phyloP scores from a whole-genome alignment of 23 red algal genomes.

The Chondrus crispus region DNA sequence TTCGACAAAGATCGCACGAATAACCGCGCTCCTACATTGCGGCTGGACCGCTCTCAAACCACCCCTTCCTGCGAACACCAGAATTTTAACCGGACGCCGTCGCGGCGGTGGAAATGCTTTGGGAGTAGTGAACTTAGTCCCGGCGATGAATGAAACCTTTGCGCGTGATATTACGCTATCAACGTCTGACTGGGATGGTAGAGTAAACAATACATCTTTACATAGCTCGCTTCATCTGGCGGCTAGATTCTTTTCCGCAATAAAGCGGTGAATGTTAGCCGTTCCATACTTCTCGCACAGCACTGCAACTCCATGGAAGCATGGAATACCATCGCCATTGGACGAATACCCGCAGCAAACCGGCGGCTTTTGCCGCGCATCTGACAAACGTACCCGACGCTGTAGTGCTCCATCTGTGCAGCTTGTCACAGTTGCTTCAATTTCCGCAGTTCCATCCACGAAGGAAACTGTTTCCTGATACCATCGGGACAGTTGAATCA shows the following conservation, averaged over 20 bases:
- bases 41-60: background rate
- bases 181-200: background rate
- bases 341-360: slow-evolving; percentile 3
- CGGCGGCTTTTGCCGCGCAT: background rate
- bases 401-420: background rate
- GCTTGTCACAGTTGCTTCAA: slow-evolving; percentile 23
- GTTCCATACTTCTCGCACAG: slow-evolving; percentile 1
- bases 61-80: background rate
- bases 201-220: too few species aligned
- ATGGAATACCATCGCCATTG: slow-evolving; percentile 25
- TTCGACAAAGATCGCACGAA: background rate
- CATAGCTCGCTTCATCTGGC: background rate
- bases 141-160: background rate
- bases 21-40: background rate
- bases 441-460: background rate
- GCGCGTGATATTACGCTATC: background rate
- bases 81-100: background rate
- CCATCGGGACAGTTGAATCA: background rate
- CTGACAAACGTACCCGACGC: background rate
- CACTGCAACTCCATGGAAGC: slow-evolving; percentile 8
- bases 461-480: slow-evolving; percentile 18
- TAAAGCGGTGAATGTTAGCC: slow-evolving; percentile 18
- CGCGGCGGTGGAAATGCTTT: background rate
- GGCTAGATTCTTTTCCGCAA: background rate
- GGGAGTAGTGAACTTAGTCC: background rate